These are phyloP conservation scores for Mycena amicta DNA, from an alignment of 768 basidiomycete genomes.

Conservation along the genomic window DNA sequence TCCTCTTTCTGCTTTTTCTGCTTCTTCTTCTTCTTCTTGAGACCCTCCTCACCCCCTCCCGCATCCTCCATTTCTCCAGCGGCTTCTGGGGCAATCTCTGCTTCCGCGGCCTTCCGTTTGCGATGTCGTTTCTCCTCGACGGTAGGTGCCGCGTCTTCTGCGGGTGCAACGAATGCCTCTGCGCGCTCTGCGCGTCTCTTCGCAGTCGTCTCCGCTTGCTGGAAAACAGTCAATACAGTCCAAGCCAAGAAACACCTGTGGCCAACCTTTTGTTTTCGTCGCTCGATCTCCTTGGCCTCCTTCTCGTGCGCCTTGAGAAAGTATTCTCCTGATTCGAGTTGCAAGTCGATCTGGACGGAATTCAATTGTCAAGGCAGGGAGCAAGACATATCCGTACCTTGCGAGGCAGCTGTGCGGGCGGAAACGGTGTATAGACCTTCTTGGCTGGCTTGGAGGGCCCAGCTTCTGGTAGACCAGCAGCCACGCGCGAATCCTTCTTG, in stretches of 20 bases:
- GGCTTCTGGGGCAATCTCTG: too few relatives aligned
- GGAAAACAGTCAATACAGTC: conserved; percentile 14
- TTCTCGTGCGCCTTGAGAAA: conserved; percentile 94
- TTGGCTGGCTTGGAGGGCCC: conserved; percentile 63
- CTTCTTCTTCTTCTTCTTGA: conserved; percentile 23
- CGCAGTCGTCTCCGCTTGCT: conserved; percentile 81
- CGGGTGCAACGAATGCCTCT: conserved; percentile 85
- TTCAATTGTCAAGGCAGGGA: neutral
- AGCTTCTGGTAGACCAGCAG: conserved; percentile 61
- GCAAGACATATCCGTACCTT: conserved; percentile 57
- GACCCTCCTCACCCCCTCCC: conserved; percentile 36
- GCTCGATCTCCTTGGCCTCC: conserved; percentile 69
- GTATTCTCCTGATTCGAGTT: conserved; percentile 96
- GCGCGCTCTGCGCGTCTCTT: conserved; percentile 80
- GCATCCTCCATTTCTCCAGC: conserved; percentile 33
- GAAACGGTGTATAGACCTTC: conserved; percentile 98
- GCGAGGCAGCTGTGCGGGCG: conserved; percentile 89
- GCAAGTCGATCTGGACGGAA: conserved; percentile 72
- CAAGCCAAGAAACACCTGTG: neutral
- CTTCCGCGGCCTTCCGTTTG: conserved; percentile 43
- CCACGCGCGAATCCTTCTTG: conserved; percentile 65
- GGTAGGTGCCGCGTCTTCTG: conserved; percentile 71
- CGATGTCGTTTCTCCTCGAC: conserved; percentile 78
- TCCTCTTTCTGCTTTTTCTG: conserved; percentile 31
- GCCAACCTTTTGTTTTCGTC: conserved; percentile 75